These are phyloP conservation scores for Alternaria metachromatica DNA, from an alignment of 2,329 filamentous ascomycete genomes.

Conservation along the genomic window DNA sequence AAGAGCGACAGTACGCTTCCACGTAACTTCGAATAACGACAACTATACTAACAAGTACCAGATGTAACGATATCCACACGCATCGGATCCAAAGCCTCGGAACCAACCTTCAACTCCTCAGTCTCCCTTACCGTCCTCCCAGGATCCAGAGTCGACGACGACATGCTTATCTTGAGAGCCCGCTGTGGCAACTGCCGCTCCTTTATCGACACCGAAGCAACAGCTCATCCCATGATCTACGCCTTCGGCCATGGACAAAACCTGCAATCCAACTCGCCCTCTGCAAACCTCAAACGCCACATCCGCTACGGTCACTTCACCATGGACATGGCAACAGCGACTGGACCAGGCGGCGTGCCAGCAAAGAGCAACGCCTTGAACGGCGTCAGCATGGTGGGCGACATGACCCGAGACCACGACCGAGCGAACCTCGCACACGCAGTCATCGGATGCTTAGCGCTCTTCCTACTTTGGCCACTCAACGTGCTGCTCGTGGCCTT, in stretches of 20 bases:
- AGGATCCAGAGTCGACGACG: conserved; percentile 42
- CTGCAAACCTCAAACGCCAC: conserved; percentile 48
- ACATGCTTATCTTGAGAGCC: conserved; percentile 48
- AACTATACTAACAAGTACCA: conserved; percentile 16
- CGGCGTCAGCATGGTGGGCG: conserved; percentile 33
- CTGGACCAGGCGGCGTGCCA: conserved; percentile 45
- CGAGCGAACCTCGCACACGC: conserved; percentile 40
- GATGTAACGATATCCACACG: conserved; percentile 50
- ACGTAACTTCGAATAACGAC: not conserved
- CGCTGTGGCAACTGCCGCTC: conserved; percentile 50
- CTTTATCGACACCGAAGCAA: conserved; percentile 42
- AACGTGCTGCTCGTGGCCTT: conserved; percentile 48
- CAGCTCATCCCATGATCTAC: conserved; percentile 50
- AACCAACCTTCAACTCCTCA: conserved; percentile 42
- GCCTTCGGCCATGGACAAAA: conserved; percentile 48
- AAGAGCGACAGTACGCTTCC: conserved; percentile 39
- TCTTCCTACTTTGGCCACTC: conserved; percentile 43
- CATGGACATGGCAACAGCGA: conserved; percentile 51
- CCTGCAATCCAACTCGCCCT: conserved; percentile 35
- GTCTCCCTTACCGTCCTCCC: conserved; percentile 39
- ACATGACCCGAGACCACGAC: conserved; percentile 35
- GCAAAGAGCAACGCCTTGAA: conserved; percentile 19
- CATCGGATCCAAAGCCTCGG: conserved; percentile 41
- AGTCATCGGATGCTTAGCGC: conserved; percentile 39
- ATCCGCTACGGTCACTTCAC: conserved; percentile 50